Evolutionary conservation across 352 stramenopile species (phyloP).

Genomic region (Pythium dissimile): DNA sequence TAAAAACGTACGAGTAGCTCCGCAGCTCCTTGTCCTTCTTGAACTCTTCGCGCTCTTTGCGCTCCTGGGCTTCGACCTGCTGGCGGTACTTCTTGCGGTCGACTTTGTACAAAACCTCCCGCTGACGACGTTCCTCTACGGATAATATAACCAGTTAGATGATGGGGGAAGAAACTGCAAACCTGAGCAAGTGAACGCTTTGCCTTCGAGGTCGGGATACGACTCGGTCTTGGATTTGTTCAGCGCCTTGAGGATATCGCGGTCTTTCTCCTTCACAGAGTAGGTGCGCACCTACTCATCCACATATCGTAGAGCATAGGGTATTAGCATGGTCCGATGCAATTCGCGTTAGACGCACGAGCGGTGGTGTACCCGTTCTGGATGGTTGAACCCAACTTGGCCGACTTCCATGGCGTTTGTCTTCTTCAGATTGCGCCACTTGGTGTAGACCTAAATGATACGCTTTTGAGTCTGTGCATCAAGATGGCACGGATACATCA

Average conservation of each 20-base stretch:
- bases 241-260: conserved; percentile 82
- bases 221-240: conserved; percentile 83
- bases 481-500: no score
- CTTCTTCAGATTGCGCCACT: conserved; percentile 93
- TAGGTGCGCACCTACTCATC: conserved; percentile 55
- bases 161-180: no score
- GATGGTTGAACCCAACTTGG: conserved; percentile 83
- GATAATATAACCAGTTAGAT: not conserved
- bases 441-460: conserved; percentile 84
- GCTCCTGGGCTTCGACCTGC: conserved; percentile 43
- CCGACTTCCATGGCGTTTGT: conserved; percentile 88
- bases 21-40: conserved; percentile 75
- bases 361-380: conserved; percentile 57
- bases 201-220: conserved; percentile 78
- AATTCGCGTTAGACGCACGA: conserved; percentile 1
- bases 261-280: conserved; percentile 79
- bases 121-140: conserved; percentile 58
- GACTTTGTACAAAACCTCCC: conserved; percentile 65
- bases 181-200: no score
- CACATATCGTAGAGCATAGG: not conserved
- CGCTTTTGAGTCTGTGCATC: no score
- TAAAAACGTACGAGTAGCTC: conserved; percentile 72
- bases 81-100: conserved; percentile 70
- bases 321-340: no score
- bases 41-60: conserved; percentile 52